phyloP scores from a whole-genome alignment of 2,329 filamentous ascomycete genomes.

The Dothiorella sarmentorum region DNA sequence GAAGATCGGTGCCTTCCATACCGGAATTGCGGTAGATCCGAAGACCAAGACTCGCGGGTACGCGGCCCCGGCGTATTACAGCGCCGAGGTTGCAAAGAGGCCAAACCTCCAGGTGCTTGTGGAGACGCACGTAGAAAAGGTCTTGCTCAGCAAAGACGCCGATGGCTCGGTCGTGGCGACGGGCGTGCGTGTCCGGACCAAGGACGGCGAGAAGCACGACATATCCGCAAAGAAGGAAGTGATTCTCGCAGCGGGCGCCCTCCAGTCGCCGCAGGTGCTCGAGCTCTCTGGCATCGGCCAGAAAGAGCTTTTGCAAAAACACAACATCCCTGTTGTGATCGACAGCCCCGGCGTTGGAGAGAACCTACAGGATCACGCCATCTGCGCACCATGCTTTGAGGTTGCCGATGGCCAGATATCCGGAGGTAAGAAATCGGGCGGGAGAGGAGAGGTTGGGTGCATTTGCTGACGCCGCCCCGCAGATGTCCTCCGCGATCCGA shows the following conservation, averaged over 20 bases:
- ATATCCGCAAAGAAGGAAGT: conserved; percentile 19
- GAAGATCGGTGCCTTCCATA: conserved; percentile 17
- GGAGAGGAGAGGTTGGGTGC: background rate
- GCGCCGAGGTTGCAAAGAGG: conserved; percentile 18
- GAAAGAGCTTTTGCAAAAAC: conserved; percentile 1
- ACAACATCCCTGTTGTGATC: conserved; percentile 11
- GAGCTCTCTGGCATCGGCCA: conserved; percentile 29
- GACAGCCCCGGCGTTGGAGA: conserved; percentile 18
- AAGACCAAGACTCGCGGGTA: conserved; percentile 19
- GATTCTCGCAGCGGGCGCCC: conserved; percentile 25
- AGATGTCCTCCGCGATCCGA: conserved; percentile 25
- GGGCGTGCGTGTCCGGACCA: conserved; percentile 22
- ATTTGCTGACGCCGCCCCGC: background rate
- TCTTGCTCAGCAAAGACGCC: conserved; percentile 5
- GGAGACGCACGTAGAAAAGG: conserved; percentile 11
- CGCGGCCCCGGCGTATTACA: conserved; percentile 23
- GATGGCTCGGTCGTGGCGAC: conserved; percentile 21
- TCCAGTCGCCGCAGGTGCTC: conserved; percentile 30
- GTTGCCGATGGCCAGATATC: conserved; percentile 24
- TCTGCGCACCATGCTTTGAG: conserved; percentile 2
- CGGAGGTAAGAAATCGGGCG: conserved; percentile 18
- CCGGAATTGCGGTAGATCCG: conserved; percentile 17
- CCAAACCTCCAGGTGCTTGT: conserved; percentile 24
- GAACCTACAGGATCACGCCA: conserved; percentile 20
- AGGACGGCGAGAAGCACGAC: background rate